phyloP scores from a whole-genome alignment of 768 basidiomycete species.

The Podaxis rugospora region DNA sequence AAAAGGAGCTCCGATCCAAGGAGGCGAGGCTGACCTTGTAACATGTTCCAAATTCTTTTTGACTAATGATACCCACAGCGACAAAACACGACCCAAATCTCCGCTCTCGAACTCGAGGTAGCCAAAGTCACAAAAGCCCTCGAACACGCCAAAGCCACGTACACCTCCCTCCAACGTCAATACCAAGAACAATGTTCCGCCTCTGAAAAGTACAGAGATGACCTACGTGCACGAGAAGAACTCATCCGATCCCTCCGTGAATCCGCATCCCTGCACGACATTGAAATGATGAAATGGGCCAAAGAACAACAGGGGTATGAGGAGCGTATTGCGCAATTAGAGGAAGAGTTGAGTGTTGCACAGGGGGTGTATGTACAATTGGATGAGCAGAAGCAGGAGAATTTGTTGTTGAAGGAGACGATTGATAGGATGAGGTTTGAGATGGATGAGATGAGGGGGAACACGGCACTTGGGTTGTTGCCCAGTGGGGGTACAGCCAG shows the following conservation, averaged over 20 bases:
- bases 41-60: not conserved
- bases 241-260: conserved; percentile 65
- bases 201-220: conserved; percentile 74
- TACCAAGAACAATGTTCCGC: conserved; percentile 87
- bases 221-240: conserved; percentile 72
- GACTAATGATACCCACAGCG: conserved; percentile 35
- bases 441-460: conserved; percentile 82
- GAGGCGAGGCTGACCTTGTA: conserved; percentile 48
- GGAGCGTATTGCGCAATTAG: conserved; percentile 63
- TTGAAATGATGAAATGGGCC: conserved; percentile 63
- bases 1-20: conserved; percentile 86
- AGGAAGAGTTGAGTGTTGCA: conserved; percentile 65
- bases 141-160: conserved; percentile 68
- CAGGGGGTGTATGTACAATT: conserved; percentile 70
- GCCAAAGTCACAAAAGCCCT: conserved; percentile 69
- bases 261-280: conserved; percentile 48
- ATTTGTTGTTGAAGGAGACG: conserved; percentile 89
- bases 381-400: conserved; percentile 94
- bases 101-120: conserved; percentile 73
- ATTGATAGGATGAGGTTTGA: conserved; percentile 94
- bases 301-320: conserved; percentile 53
- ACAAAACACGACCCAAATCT: conserved; percentile 61
- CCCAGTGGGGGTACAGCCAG: conserved; percentile 44
- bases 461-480: conserved; percentile 28
- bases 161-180: conserved; percentile 77